Conservation (phyloP, 2,329 filamentous ascomycete species). For the Penicillium sp. region DNA sequence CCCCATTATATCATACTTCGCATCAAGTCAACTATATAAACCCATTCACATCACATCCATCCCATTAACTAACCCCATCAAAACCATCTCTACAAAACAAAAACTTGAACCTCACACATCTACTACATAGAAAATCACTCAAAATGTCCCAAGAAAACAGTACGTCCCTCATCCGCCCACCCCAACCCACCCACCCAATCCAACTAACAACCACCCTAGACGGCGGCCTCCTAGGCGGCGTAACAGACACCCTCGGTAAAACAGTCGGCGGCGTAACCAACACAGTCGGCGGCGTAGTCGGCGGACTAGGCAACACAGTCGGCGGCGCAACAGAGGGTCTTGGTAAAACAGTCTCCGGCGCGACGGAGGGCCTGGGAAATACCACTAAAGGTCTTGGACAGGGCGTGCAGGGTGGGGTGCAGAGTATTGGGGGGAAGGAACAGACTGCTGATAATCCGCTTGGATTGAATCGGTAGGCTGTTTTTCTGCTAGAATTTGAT, state of each 20-base stretch:
- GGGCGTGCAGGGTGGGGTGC: constrained; percentile 9
- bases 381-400: constrained; percentile 31
- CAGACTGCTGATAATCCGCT: constrained; percentile 29
- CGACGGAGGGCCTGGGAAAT: constrained; percentile 35
- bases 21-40: constrained; percentile 1
- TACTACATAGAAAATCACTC: too few species aligned
- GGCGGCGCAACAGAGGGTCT: constrained; percentile 38
- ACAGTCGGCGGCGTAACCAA: constrained; percentile 39
- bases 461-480: constrained; percentile 15
- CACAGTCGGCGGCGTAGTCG: constrained; percentile 32
- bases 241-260: constrained; percentile 33
- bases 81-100: too few species aligned
- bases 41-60: background rate
- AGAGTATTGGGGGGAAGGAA: constrained; percentile 24
- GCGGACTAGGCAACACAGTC: constrained; percentile 38
- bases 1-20: constrained; percentile 25
- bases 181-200: background rate
- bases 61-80: too few species aligned
- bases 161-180: background rate
- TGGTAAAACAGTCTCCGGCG: constrained; percentile 32
- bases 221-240: constrained; percentile 31
- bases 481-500: too few species aligned
- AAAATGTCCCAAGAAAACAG: constrained; percentile 20
- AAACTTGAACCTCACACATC: too few species aligned
- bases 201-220: background rate